These are phyloP conservation scores for Ilyonectria sp. DNA, from an alignment of 2,329 filamentous ascomycete genomes.

Conservation along the genomic window DNA sequence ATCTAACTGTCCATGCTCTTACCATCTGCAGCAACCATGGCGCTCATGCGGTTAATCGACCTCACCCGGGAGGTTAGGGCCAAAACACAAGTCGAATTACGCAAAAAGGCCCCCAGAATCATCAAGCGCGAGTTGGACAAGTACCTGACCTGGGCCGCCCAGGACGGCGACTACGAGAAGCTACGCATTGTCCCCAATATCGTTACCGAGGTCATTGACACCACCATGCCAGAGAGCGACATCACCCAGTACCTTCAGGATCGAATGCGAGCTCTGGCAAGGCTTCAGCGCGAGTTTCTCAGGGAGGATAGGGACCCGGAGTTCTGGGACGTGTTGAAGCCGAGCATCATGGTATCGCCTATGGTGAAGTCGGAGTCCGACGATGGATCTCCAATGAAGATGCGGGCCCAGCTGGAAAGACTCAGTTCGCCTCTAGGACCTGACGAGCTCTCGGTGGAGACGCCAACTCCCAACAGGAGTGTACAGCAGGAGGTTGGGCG, in stretches of 20 bases:
- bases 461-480: constrained; percentile 7
- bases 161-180: constrained; percentile 56
- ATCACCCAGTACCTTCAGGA: constrained; percentile 55
- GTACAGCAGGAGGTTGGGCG: constrained; percentile 33
- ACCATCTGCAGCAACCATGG: constrained; percentile 54
- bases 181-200: constrained; percentile 57
- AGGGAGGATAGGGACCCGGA: constrained; percentile 44
- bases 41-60: constrained; percentile 57
- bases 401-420: constrained; percentile 28
- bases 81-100: constrained; percentile 53
- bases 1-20: constrained; percentile 20
- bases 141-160: constrained; percentile 59
- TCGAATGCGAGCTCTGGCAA: constrained; percentile 55
- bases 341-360: constrained; percentile 39
- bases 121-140: constrained; percentile 55
- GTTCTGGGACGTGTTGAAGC: constrained; percentile 52
- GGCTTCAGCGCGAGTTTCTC: constrained; percentile 56
- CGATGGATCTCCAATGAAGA: constrained; percentile 23
- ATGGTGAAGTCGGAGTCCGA: constrained; percentile 40
- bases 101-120: constrained; percentile 49
- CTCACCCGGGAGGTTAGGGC: constrained; percentile 55
- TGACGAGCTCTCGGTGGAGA: constrained; percentile 33
- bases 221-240: constrained; percentile 43
- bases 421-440: constrained; percentile 3
- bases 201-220: constrained; percentile 55